Base-by-base conservation (phyloP, 805 yeast genomes). In the Torulaspora indica region DNA sequence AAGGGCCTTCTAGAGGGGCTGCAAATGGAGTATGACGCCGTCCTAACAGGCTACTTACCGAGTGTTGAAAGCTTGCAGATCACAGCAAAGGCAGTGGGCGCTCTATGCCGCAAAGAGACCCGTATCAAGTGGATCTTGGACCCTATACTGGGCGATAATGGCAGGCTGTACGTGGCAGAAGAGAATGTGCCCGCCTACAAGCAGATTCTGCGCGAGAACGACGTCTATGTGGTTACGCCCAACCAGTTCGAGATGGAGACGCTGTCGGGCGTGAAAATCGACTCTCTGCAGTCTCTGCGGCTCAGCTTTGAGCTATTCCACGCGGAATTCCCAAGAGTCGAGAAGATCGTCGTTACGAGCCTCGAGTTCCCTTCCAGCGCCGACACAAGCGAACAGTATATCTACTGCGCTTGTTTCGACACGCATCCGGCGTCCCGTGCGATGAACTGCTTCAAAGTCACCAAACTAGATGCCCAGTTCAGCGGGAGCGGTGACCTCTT, bases 71-170 rank as follows among this genome's bases (percentile, higher is more conserved):
- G 78, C 4, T 68, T 88, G 38, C 57, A 65, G 31, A 71, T 73
- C 0, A 73, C 86, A 0, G 73, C 72, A 31, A 58, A 70, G 10
- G 59, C 79, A 2, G 69, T 74, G 27, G 51, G 47, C 10, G 47
- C 41, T 47, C 61, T 67, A 38, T 67, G 66, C 38, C 57, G 53
- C 34, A 40, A 41, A 36, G 57, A 55, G 40, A 50, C 58, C 38
- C 31, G 53, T 28, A 36, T 76, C 0, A 64, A 76, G 13, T 79
- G 91, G 81, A 72, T 90, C 4, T 61, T 91, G 39, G 98, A 91
- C 61, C 98, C 98, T 1, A 93, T 91, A 1, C 67, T 91, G 61
- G 98, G 98, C 9, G 98, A 91, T 59, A 82, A 87, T 54, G 96
- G 96, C 1, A 74, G 70, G 45, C 64, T 89, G 3, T 91, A 91